Conservation (phyloP, 2,329 filamentous ascomycete species). For the Penicillium sp. region DNA sequence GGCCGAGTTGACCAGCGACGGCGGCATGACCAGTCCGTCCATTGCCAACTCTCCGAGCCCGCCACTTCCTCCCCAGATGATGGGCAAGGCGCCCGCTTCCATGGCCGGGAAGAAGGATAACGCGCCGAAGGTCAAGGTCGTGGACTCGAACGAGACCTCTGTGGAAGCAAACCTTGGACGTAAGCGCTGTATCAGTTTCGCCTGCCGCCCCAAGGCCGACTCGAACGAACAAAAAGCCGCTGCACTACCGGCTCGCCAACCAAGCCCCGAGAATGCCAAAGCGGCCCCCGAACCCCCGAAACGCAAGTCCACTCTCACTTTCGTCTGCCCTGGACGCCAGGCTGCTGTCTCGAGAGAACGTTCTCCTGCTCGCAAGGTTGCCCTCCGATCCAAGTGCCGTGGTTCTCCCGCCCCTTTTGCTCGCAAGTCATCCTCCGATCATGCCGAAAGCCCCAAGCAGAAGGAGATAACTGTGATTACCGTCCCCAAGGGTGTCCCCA, state of each 20-base stretch:
- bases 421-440: slow-evolving; percentile 28
- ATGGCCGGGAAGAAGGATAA: slow-evolving; percentile 15
- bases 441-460: slow-evolving; percentile 9
- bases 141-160: slow-evolving; percentile 51
- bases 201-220: slow-evolving; percentile 68
- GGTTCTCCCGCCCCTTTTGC: slow-evolving; percentile 43
- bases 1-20: slow-evolving; percentile 91
- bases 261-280: slow-evolving; percentile 19
- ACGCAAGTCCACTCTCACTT: slow-evolving; percentile 48
- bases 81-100: slow-evolving; percentile 20
- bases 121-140: slow-evolving; percentile 25
- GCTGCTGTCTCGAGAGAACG: slow-evolving; percentile 28
- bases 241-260: slow-evolving; percentile 26
- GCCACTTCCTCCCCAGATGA: slow-evolving; percentile 57
- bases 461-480: slow-evolving; percentile 10
- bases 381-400: slow-evolving; percentile 31
- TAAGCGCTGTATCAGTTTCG: slow-evolving; percentile 90
- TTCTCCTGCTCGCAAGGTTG: slow-evolving; percentile 23
- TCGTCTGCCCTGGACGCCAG: slow-evolving; percentile 46
- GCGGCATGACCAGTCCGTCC: slow-evolving; percentile 84
- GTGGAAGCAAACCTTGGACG: slow-evolving; percentile 66
- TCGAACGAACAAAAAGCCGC: slow-evolving; percentile 33
- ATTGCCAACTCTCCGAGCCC: slow-evolving; percentile 85
- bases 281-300: slow-evolving; percentile 31
- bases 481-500: slow-evolving; percentile 30